These are phyloP conservation scores for Saccharomyces hybrid DNA, from an alignment of 1,139 yeast genomes.

Conservation along the genomic window DNA sequence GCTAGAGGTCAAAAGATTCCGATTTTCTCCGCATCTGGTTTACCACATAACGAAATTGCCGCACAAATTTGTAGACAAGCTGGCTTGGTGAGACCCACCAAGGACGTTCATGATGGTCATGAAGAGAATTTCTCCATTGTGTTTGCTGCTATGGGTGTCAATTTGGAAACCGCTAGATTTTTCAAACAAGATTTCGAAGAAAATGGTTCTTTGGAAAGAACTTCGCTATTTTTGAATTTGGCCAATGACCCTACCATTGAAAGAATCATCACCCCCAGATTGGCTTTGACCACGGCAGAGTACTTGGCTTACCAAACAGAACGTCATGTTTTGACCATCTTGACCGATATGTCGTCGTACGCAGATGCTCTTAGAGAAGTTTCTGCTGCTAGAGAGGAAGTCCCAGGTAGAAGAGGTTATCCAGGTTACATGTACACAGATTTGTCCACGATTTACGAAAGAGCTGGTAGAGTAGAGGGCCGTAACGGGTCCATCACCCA, in stretches of 20 bases:
- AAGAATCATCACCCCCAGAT: constrained; percentile 97
- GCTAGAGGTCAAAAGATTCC: constrained; percentile 99
- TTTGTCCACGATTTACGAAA: constrained; percentile 95
- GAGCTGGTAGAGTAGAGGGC: constrained; percentile 99
- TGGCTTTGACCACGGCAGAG: constrained; percentile 97
- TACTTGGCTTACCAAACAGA: constrained; percentile 98
- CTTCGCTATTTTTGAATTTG: constrained; percentile 89
- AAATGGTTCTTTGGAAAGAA: constrained; percentile 96
- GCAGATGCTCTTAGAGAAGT: constrained; percentile 99
- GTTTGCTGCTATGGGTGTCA: constrained; percentile 98
- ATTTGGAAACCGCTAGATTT: constrained; percentile 83
- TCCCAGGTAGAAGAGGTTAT: constrained; percentile 99
- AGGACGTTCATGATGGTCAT: constrained; percentile 99
- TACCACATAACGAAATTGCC: constrained; percentile 98
- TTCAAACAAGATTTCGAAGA: constrained; percentile 99
- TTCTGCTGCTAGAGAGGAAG: constrained; percentile 99
- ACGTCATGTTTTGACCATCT: constrained; percentile 94
- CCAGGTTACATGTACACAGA: constrained; percentile 99
- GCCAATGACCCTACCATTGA: constrained; percentile 99
- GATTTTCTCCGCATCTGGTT: constrained; percentile 96
- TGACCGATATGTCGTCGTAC: constrained; percentile 98
- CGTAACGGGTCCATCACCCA: constrained; percentile 99
- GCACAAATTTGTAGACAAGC: constrained; percentile 99
- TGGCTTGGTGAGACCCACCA: constrained; percentile 96
- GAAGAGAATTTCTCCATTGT: constrained; percentile 98